These are phyloP conservation scores for Imleria badia DNA, from an alignment of 768 basidiomycete genomes.

Conservation along the genomic window DNA sequence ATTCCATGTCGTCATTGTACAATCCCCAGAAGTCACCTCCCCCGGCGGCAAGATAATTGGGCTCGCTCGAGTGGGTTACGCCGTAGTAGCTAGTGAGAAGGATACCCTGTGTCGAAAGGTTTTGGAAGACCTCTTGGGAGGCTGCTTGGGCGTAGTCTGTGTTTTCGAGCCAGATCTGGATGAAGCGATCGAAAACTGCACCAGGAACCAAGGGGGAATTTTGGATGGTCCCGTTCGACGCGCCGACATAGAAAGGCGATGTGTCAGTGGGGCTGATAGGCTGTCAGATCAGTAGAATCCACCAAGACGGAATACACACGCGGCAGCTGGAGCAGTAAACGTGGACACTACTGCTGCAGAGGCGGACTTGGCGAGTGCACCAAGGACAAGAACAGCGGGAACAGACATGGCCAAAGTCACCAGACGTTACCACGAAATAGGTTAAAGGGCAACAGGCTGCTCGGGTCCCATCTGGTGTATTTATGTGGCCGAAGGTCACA, in stretches of 20 bases:
- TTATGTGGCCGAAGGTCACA: constrained; percentile 1
- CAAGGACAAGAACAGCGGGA: constrained; percentile 12
- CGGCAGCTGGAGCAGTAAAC: constrained; percentile 23
- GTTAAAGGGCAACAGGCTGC: not conserved
- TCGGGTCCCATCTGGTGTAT: not conserved
- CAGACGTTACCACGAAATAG: not conserved
- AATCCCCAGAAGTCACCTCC: not conserved
- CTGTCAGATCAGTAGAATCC: not conserved
- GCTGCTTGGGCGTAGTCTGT: constrained; percentile 39
- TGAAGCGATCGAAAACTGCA: constrained; percentile 46
- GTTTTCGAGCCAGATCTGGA: constrained; percentile 63
- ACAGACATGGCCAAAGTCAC: constrained; percentile 6
- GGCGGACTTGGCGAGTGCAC: constrained; percentile 11
- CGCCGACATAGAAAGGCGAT: constrained; percentile 41
- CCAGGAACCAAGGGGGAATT: constrained; percentile 41
- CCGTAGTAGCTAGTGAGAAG: constrained; percentile 46
- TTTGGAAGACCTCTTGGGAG: constrained; percentile 20
- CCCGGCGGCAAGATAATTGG: constrained; percentile 41
- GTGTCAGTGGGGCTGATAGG: constrained; percentile 24
- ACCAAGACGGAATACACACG: constrained; percentile 13
- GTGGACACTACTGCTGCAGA: constrained; percentile 20
- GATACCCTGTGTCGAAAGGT: constrained; percentile 51
- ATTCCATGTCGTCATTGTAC: not conserved
- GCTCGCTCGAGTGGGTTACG: constrained; percentile 58
- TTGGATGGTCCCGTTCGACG: constrained; percentile 41